Percentiles rank a stretch among this genome's conserved stretches.
These are phyloP conservation scores for Andrographis paniculata DNA, from an alignment of 305 asterid species.

Conservation along the genomic window DNA sequence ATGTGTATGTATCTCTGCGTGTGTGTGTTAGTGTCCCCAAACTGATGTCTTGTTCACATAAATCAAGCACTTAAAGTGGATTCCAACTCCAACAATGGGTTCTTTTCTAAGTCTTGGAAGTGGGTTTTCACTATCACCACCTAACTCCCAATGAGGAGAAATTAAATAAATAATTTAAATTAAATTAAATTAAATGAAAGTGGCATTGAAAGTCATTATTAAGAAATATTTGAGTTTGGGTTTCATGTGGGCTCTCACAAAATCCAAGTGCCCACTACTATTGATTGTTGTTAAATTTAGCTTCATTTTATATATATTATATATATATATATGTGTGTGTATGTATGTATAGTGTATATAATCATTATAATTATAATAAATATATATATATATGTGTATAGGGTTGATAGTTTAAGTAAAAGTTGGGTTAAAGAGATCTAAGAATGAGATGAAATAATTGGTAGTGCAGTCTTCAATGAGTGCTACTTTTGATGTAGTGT, in stretches of 20 bases:
- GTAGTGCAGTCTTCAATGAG: too few relatives aligned
- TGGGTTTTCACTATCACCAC: conserved; percentile 68
- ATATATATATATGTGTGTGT: too few relatives aligned
- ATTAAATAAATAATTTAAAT: conserved; percentile 10
- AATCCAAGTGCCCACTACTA: conserved; percentile 65
- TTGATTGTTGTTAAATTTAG: conserved; percentile 10
- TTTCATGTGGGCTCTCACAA: conserved; percentile 64
- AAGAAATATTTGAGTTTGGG: conserved; percentile 39
- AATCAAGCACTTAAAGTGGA: conserved; percentile 61
- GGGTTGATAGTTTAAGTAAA: too few relatives aligned
- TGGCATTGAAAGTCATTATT: conserved; percentile 27
- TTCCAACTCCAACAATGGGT: conserved; percentile 68
- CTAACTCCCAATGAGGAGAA: conserved; percentile 27
- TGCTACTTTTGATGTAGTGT: too few relatives aligned
- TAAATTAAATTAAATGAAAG: conserved; percentile 16
- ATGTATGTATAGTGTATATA: too few relatives aligned
- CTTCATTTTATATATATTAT: too few relatives aligned
- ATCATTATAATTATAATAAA: too few relatives aligned
- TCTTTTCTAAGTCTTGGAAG: conserved; percentile 20
- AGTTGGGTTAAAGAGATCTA: too few relatives aligned
- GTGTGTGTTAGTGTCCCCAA: conserved; percentile 30
- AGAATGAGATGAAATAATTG: too few relatives aligned
- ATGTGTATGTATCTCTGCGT: too few relatives aligned
- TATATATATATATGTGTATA: too few relatives aligned
- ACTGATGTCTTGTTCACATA: conserved; percentile 41